Conservation (phyloP, 257 asterid species). For the Solanum pennellii region DNA sequence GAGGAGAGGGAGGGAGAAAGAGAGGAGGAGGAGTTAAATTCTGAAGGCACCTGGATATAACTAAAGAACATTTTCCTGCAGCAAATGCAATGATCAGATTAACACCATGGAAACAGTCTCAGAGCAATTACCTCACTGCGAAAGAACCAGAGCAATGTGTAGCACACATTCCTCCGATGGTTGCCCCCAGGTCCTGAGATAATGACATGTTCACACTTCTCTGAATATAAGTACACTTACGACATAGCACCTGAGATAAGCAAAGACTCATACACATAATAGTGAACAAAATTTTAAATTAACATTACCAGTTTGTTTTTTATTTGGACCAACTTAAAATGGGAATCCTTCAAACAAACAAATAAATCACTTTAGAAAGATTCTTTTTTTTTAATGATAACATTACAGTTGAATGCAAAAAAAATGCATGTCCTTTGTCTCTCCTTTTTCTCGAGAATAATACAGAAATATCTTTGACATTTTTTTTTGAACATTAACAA, state of each 20-base stretch:
- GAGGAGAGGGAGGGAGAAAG: too few species aligned
- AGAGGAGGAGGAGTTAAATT: neutral
- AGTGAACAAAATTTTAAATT: neutral
- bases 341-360: neutral
- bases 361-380: neutral
- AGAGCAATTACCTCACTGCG: slow-evolving; percentile 74
- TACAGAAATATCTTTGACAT: neutral
- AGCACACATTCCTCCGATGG: slow-evolving; percentile 99
- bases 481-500: neutral
- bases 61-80: neutral
- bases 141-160: slow-evolving; percentile 99
- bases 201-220: slow-evolving; percentile 1
- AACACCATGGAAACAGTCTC: neutral
- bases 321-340: neutral
- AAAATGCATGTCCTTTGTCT: neutral
- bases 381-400: neutral
- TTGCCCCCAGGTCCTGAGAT: slow-evolving; percentile 93
- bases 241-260: neutral
- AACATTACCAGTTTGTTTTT: too few species aligned
- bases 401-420: neutral
- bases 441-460: neutral
- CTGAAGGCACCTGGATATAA: neutral
- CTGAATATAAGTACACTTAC: neutral
- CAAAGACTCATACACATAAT: neutral
- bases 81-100: neutral